Conservation (phyloP, 1,139 yeast genomes). For the Geotrichum citri-aurantii region DNA sequence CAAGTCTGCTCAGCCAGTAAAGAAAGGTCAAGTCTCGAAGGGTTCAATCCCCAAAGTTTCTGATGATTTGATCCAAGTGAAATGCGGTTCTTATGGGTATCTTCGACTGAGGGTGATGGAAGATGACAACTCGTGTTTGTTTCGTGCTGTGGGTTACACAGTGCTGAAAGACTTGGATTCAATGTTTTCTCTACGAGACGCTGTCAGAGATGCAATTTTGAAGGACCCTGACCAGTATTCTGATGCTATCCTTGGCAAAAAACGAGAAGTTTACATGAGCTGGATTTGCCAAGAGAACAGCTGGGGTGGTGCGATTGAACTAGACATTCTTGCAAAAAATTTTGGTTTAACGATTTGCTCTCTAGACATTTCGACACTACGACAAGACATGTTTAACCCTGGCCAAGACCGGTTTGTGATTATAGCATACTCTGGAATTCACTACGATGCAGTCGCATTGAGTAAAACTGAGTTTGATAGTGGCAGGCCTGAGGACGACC, state of each 20-base stretch:
- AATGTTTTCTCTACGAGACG: conserved; percentile 43
- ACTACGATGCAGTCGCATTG: conserved; percentile 60
- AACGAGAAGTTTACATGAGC: conserved; percentile 45
- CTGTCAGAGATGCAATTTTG: conserved; percentile 45
- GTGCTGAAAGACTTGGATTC: conserved; percentile 40
- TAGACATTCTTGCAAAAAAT: conserved; percentile 56
- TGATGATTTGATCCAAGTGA: conserved; percentile 6
- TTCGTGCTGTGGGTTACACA: conserved; percentile 60
- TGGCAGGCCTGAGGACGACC: conserved; percentile 35
- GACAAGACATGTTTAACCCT: conserved; percentile 52
- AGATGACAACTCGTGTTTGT: conserved; percentile 77
- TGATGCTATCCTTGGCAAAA: conserved; percentile 56
- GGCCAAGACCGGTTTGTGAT: conserved; percentile 44
- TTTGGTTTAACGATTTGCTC: conserved; percentile 53
- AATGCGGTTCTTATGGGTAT: conserved; percentile 22
- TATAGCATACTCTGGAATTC: conserved; percentile 66
- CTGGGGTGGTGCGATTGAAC: conserved; percentile 88
- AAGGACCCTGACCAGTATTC: conserved; percentile 45
- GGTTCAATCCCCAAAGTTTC: neutral
- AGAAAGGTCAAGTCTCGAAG: conserved; percentile 8
- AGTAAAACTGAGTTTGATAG: conserved; percentile 39
- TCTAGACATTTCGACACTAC: conserved; percentile 61
- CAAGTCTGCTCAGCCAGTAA: neutral
- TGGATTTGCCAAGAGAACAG: conserved; percentile 61
- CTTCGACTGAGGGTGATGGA: conserved; percentile 57